Conservation (phyloP, 2,329 filamentous ascomycete species). For the Scedosporium dehoogii region DNA sequence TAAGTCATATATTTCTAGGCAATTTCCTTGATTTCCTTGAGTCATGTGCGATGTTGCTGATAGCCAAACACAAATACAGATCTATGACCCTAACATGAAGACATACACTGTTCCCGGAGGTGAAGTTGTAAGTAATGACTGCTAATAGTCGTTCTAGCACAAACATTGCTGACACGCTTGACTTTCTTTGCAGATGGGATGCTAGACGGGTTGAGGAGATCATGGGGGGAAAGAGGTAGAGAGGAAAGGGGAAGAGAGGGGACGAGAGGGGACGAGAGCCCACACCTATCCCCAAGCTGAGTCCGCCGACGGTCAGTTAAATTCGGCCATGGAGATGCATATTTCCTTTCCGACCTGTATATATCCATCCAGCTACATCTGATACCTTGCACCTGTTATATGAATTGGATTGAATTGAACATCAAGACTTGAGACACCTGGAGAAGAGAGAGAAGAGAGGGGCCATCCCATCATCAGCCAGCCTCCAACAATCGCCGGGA, state of each 20-base stretch:
- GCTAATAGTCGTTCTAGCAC: background rate
- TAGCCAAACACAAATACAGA: slow-evolving; percentile 20
- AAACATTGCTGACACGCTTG: background rate
- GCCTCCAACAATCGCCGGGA: too few relatives aligned
- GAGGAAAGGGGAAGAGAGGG: background rate
- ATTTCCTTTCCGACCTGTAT: background rate
- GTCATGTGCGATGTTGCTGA: background rate
- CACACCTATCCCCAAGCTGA: too few relatives aligned
- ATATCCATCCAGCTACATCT: background rate
- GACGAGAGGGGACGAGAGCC: too few relatives aligned
- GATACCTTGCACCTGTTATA: background rate
- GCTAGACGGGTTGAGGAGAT: background rate
- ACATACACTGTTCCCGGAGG: slow-evolving; percentile 23
- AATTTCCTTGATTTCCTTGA: background rate
- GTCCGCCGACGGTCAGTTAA: too few relatives aligned
- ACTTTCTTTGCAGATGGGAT: slow-evolving; percentile 3
- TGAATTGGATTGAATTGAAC: background rate
- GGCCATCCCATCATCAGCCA: too few relatives aligned
- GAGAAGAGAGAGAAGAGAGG: too few relatives aligned
- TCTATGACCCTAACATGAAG: slow-evolving; percentile 20
- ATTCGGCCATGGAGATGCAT: too few relatives aligned
- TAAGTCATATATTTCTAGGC: background rate
- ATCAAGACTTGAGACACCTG: background rate
- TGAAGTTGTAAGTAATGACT: slow-evolving; percentile 1
- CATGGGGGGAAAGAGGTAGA: background rate